Percentiles rank a stretch among this genome's conserved stretches.
These are phyloP conservation scores for Hypomontagnella submonticulosa DNA, from an alignment of 495 filamentous ascomycete genomes.

Conservation along the genomic window DNA sequence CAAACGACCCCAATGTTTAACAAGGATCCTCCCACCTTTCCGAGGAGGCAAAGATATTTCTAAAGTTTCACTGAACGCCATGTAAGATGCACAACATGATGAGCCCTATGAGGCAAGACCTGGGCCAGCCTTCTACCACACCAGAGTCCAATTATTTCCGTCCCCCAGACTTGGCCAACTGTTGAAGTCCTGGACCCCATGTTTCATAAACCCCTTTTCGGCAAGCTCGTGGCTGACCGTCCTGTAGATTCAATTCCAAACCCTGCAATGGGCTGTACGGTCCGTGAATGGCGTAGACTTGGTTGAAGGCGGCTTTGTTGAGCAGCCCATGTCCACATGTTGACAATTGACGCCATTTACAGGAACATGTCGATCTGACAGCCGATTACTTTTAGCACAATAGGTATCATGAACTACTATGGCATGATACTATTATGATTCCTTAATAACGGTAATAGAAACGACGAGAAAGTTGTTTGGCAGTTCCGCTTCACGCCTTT, in stretches of 20 bases:
- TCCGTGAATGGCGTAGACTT: constrained; percentile 2
- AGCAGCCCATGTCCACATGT: neutral
- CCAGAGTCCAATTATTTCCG: constrained; percentile 8
- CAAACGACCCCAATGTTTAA: constrained; percentile 26
- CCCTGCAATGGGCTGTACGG: constrained; percentile 14
- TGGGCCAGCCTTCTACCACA: constrained; percentile 1
- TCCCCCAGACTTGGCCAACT: constrained; percentile 11
- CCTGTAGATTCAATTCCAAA: constrained; percentile 10
- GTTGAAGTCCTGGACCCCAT: constrained; percentile 30
- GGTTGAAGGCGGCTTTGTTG: constrained; percentile 3
- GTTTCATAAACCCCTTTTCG: constrained; percentile 38
- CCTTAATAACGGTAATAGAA: constrained; percentile 3
- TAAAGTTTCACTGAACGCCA: constrained; percentile 10
- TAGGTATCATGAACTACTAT: constrained; percentile 22
- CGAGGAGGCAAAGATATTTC: constrained; percentile 10
- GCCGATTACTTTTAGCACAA: constrained; percentile 21
- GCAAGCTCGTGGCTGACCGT: constrained; percentile 17
- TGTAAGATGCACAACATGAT: constrained; percentile 21
- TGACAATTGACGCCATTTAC: constrained; percentile 5
- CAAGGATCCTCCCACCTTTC: constrained; percentile 13
- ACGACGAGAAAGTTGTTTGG: neutral
- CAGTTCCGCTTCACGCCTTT: constrained; percentile 4
- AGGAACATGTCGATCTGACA: constrained; percentile 30
- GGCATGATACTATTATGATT: constrained; percentile 11
- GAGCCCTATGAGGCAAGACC: constrained; percentile 1